Evolutionary conservation across 768 basidiomycete genomes (phyloP).

Genomic region (Asterophora lycoperdoides): DNA sequence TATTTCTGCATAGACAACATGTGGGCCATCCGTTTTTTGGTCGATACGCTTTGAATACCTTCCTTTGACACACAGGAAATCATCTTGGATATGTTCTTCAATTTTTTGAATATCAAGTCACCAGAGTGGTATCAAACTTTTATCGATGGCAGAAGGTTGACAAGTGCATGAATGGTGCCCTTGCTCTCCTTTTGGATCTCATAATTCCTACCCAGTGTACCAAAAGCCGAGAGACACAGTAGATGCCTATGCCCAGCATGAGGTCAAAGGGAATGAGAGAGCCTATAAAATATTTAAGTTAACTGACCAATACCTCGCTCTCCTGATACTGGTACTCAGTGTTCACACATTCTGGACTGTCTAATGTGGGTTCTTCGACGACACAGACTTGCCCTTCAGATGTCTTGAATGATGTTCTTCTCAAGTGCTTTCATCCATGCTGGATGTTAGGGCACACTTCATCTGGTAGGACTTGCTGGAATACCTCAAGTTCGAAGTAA

Average conservation of each 20-base stretch:
- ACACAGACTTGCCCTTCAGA: background rate
- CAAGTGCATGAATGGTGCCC: conserved; percentile 48
- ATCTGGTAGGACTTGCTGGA: no score
- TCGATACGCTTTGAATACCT: conserved; percentile 85
- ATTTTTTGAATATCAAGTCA: conserved; percentile 84
- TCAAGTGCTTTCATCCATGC: conserved; percentile 80
- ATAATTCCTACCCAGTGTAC: conserved; percentile 48
- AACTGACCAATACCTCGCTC: conserved; percentile 88
- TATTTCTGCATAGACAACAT: conserved; percentile 92
- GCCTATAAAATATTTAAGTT: conserved; percentile 62
- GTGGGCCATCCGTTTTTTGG: conserved; percentile 76
- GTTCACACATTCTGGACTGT: conserved; percentile 82
- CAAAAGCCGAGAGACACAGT: conserved; percentile 46
- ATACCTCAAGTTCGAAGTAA: no score
- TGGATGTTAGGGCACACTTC: no score
- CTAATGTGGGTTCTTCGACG: conserved; percentile 58
- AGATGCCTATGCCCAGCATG: conserved; percentile 30
- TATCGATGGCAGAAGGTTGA: conserved; percentile 82
- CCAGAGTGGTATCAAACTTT: conserved; percentile 94
- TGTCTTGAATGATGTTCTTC: background rate
- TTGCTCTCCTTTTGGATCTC: background rate
- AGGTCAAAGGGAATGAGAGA: conserved; percentile 40
- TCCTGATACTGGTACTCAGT: conserved; percentile 78
- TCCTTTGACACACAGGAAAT: conserved; percentile 86
- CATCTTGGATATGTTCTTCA: conserved; percentile 91